Evolutionary conservation across 176 grass and related monocot genomes (phyloP).

Genomic region (Sorghum bicolor): DNA sequence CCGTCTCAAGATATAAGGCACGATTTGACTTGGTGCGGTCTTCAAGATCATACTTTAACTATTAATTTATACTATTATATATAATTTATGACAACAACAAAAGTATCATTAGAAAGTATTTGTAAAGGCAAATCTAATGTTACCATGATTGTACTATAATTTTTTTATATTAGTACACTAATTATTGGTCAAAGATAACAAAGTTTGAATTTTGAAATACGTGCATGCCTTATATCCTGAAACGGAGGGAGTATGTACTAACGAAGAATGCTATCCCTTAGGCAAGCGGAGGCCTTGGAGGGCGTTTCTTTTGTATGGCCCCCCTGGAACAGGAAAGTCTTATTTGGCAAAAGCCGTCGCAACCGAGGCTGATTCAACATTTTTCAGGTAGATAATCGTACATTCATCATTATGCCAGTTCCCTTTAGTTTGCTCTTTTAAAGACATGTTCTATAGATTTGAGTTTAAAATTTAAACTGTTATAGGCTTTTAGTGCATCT

Average conservation of each 20-base stretch:
- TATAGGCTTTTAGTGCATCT: background rate
- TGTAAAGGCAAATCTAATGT: no score
- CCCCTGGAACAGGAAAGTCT: constrained; percentile 99
- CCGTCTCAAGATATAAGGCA: no score
- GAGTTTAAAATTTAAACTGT: background rate
- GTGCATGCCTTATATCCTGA: no score
- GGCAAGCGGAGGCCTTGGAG: constrained; percentile 96
- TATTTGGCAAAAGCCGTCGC: constrained; percentile 98
- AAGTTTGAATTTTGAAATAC: no score
- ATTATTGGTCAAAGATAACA: no score
- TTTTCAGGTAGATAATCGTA: constrained; percentile 72
- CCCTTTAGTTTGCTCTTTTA: background rate
- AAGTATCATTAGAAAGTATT: no score
- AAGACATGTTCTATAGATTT: background rate
- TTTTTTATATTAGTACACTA: no score
- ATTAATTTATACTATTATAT: no score
- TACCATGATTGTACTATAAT: no score
- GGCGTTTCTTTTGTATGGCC: constrained; percentile 96
- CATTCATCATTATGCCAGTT: background rate
- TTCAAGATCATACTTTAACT: no score
- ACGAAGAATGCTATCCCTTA: constrained; percentile 24
- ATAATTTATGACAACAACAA: no score
- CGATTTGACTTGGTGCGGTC: no score
- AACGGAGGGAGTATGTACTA: constrained; percentile 24
- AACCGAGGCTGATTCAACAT: constrained; percentile 96